Base-by-base conservation (phyloP, 768 basidiomycete genomes). In the Tricholoma saponaceum region DNA sequence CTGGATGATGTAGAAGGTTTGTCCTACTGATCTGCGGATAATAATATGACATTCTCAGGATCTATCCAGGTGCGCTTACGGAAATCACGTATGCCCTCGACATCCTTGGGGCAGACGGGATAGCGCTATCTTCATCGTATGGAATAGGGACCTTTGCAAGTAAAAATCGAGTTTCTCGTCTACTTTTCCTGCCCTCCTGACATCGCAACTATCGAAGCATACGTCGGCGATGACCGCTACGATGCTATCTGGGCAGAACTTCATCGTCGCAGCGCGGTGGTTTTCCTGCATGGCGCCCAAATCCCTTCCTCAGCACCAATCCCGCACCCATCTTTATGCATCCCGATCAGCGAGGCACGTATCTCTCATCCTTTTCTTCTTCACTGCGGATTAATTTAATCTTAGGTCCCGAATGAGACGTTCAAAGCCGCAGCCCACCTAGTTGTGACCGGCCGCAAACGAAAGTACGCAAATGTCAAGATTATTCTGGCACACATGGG, bases 371-470 rank as follows among this genome's bases (percentile, higher is more conserved):
- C 37, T 12, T n/a, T 14, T 41, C 25, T 14, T 4, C 13, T 57
- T 57, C 52, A 58, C 22, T 53, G 53, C 60, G 58, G 22, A 56
- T 53, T 37, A 35, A 56, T 43, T 37, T 55, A 55, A 7, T 25
- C 39, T 22, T 35, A 90, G 89, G 87, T 89, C 0, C 89, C 89
- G 6, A 86, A 89, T 66, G 89, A 91, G 70, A 92, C 89, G 0
- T 90, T 83, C 76, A 90, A 90, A 72, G 90, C 87, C 1, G 88
- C 88, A 32, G 83, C 88, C 3, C 86, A 89, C 65, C 79, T 92
- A 50, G 87, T 91, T 47, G 83, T 90, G 22, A 81, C 86, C 0
- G 86, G 87, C 47, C 71, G 75, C 64, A 89, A 86, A 68, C 83
- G 87, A 43, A 80, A 76, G 58, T 89, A 81, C 63, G 69, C 77